phyloP scores from a whole-genome alignment of 176 grass and related monocot genomes.

The Neostapfia colusana region DNA sequence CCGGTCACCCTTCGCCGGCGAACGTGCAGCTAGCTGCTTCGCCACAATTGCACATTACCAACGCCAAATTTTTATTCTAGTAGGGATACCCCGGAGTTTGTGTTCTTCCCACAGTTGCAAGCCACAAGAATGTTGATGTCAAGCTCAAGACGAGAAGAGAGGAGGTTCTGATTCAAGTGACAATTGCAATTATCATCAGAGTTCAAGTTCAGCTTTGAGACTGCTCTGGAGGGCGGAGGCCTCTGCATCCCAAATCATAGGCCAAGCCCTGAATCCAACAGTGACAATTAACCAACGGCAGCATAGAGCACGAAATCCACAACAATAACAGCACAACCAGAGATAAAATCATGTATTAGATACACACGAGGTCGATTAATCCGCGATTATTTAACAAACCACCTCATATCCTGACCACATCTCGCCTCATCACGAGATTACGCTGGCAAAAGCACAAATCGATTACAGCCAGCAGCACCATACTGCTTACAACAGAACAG shows the following conservation, averaged over 20 bases:
- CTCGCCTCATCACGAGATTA: conserved; percentile 11
- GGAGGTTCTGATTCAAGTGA: no score
- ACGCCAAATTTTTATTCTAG: no score
- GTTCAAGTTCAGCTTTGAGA: no score
- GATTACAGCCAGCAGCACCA: neutral
- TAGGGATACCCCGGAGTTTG: no score
- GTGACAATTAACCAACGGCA: neutral
- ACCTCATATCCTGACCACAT: conserved; percentile 12
- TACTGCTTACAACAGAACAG: conserved; percentile 1
- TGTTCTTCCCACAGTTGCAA: no score
- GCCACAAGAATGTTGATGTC: no score
- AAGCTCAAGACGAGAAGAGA: no score
- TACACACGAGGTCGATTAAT: conserved; percentile 14
- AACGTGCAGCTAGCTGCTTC: no score
- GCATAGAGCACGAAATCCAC: neutral
- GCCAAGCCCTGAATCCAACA: no score
- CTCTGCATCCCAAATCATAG: neutral
- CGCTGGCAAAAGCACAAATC: conserved; percentile 6
- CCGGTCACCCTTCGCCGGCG: no score
- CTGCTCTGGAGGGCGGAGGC: neutral
- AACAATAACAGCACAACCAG: neutral
- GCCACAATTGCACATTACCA: no score
- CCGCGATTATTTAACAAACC: conserved; percentile 32
- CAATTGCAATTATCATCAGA: no score
- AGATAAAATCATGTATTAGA: conserved; percentile 16